These are phyloP conservation scores for Halteria grandinella DNA, from an alignment of 73 alveolate genomes.

Conservation along the genomic window DNA sequence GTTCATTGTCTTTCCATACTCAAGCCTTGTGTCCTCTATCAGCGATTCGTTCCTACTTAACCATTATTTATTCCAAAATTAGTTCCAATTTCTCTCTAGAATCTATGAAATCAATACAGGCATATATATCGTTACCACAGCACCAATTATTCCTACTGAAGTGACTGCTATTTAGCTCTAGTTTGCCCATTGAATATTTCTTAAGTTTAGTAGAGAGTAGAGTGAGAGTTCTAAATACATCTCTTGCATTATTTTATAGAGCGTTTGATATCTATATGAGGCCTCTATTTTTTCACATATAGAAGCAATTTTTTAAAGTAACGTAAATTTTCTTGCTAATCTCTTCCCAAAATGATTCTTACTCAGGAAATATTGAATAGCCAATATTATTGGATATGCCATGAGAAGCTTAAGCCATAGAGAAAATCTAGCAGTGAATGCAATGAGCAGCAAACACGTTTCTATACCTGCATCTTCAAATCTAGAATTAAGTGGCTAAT, in stretches of 20 bases:
- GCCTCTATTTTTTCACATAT: conserved; percentile 5
- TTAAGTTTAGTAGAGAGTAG: not conserved
- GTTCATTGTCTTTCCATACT: not conserved
- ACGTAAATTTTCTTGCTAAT: too few species aligned
- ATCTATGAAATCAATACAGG: not conserved
- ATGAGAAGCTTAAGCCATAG: conserved; percentile 27
- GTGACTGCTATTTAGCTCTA: conserved; percentile 4
- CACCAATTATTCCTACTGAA: conserved; percentile 8
- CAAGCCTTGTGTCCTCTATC: conserved; percentile 14
- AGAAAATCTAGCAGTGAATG: conserved; percentile 22
- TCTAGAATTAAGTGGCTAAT: conserved; percentile 1
- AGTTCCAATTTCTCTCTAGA: not conserved
- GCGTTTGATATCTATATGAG: conserved; percentile 23
- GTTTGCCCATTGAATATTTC: not conserved
- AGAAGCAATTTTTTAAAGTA: too few species aligned
- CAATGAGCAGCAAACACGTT: not conserved
- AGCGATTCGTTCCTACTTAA: not conserved
- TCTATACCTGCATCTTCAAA: not conserved
- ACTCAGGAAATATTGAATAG: not conserved
- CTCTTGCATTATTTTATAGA: conserved; percentile 14
- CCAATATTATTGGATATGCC: conserved; percentile 16
- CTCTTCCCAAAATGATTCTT: not conserved
- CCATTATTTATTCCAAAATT: not conserved
- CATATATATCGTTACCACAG: not conserved
- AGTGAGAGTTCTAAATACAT: conserved; percentile 37